Base-by-base conservation (phyloP, 2,329 filamentous ascomycete genomes). In the Pseudocercospora crystallina region DNA sequence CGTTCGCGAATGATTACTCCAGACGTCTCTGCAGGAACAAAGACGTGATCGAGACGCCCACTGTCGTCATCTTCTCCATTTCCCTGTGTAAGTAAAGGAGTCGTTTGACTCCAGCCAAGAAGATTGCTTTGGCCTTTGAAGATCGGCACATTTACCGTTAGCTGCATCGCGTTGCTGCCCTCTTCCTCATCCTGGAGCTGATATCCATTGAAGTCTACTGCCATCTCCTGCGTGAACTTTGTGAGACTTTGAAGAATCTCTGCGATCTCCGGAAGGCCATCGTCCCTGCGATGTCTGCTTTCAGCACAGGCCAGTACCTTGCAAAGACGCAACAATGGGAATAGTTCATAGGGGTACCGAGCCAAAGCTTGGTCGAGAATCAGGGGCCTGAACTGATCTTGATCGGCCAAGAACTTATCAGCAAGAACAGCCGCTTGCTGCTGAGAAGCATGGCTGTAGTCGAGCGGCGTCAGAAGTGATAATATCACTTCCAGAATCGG, bases 271-370 rank as follows among this genome's bases (percentile, higher is more conserved):
- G 56, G 41, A 11, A 51, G 35, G 2, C 53, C 59, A 15, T 48
- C 43, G 8, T 17, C 31, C 29, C 43, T 13, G 13, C 32, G 43
- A 13, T 35, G 15, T n/a, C 33, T 35, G 20, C 46, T 49, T 7
- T 51, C 49, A 7, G 51, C 53, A 11, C 38, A 43, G 2, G 61
- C 58, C 8, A 67, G 50, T 8, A 53, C 55, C 9, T 60, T 61
- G 49, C 61, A 57, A 2, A 68, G 44, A 13, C 57, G 59, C 53
- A 95, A 72, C 61, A 96, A 89, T 0, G 91, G 90, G 2, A 84
- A 71, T 40, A 89, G 85, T 70, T 96, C 92, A 68, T 89, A 92
- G 0, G 92, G 92, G 65, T 90, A 96, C 48, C 92, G 84, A 53
- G 82, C 80, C 37, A 86, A 79, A 5, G 91, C 84, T 65, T 87